Conservation (phyloP, 768 basidiomycete species). For the Phlebiopsis flavidoalba region DNA sequence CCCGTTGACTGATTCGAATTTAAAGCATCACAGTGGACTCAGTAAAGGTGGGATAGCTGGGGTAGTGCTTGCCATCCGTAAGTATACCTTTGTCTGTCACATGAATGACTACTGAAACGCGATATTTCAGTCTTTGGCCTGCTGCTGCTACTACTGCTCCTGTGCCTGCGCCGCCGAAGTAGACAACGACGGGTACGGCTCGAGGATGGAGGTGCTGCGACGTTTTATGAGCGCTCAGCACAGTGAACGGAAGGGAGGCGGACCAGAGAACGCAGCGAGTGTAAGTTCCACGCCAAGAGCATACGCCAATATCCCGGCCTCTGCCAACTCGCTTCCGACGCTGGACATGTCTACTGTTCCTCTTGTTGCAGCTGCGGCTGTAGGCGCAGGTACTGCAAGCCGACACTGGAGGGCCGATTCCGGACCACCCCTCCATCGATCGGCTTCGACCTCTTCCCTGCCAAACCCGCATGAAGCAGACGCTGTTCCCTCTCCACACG, state of each 20-base stretch:
- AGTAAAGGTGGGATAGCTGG: conserved; percentile 16
- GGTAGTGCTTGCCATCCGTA: conserved; percentile 22
- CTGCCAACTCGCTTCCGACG: background rate
- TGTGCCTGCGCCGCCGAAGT: conserved; percentile 6
- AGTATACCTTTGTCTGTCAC: background rate
- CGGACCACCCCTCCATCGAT: background rate
- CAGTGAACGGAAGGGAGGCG: background rate
- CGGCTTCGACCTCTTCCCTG: conserved; percentile 7
- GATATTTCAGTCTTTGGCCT: conserved; percentile 2
- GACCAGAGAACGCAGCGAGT: background rate
- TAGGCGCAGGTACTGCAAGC: background rate
- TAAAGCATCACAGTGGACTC: background rate
- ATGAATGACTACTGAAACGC: background rate
- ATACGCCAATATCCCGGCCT: background rate
- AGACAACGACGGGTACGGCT: background rate
- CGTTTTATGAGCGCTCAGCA: background rate
- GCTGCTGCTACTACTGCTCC: conserved; percentile 8
- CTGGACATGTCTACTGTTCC: background rate
- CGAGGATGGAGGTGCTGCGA: background rate
- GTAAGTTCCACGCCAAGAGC: background rate
- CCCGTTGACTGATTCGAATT: background rate
- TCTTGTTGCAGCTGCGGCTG: background rate
- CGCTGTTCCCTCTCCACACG: background rate
- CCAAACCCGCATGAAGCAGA: conserved; percentile 12
- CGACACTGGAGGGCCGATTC: background rate